phyloP scores from a whole-genome alignment of 257 asterid species.

The Solanum paucissectum region DNA sequence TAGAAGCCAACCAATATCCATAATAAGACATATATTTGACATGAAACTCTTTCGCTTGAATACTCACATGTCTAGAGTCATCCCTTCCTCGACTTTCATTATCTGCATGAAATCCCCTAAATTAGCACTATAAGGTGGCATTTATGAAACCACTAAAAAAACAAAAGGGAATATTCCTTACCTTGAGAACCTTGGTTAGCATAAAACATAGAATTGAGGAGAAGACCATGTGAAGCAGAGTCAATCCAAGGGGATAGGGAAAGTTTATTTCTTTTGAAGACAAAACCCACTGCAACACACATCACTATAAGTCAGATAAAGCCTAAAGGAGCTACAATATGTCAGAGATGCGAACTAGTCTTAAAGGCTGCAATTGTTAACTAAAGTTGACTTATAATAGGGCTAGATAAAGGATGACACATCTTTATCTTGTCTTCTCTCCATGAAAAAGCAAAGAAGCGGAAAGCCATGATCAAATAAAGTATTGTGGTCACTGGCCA shows the following conservation, averaged over 20 bases:
- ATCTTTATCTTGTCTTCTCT: background rate
- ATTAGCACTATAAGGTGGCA: background rate
- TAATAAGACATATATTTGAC: background rate
- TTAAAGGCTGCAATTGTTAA: background rate
- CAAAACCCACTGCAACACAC: constrained; percentile 82
- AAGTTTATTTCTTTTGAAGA: constrained; percentile 89
- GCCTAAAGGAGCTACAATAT: background rate
- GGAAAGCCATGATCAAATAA: background rate
- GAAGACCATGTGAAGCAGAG: constrained; percentile 95
- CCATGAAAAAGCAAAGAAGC: background rate
- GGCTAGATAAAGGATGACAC: background rate
- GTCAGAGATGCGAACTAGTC: background rate
- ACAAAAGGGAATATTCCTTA: constrained; percentile 10
- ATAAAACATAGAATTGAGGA: constrained; percentile 80
- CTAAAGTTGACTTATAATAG: background rate
- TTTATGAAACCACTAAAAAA: background rate
- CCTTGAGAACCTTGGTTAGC: constrained; percentile 87
- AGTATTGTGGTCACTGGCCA: background rate
- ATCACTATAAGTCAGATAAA: background rate
- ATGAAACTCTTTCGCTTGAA: background rate
- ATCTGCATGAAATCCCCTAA: constrained; percentile 33
- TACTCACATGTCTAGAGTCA: constrained; percentile 91
- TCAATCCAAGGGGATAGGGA: constrained; percentile 94
- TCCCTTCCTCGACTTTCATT: constrained; percentile 86
- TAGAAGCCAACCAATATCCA: background rate